Evolutionary conservation across 2,329 filamentous ascomycete species (phyloP).

Genomic region (Alternaria tenuissima): DNA sequence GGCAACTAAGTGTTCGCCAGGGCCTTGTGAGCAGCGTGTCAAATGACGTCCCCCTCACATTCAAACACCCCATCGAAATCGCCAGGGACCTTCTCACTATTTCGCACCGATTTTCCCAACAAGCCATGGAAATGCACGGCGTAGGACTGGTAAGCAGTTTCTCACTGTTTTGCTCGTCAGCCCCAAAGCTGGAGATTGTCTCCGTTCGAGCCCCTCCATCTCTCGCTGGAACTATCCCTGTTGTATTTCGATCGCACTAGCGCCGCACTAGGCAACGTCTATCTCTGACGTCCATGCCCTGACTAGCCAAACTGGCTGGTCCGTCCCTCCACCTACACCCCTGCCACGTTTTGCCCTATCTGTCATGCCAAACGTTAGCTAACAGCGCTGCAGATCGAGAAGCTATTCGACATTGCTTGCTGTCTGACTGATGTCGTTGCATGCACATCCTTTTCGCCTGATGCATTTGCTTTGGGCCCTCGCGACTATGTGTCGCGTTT

Average conservation of each 20-base stretch:
- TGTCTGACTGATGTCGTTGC: conserved; percentile 77
- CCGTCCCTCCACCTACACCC: conserved; percentile 24
- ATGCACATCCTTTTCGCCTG: conserved; percentile 63
- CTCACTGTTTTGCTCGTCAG: conserved; percentile 21
- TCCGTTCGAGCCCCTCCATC: conserved; percentile 28
- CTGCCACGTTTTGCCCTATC: conserved; percentile 27
- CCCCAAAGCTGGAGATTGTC: conserved; percentile 18
- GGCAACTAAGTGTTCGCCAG: conserved; percentile 74
- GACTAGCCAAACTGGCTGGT: conserved; percentile 25
- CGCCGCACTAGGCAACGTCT: conserved; percentile 37
- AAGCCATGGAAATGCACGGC: conserved; percentile 77
- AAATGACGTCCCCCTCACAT: conserved; percentile 67
- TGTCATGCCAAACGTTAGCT: conserved; percentile 31
- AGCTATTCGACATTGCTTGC: conserved; percentile 78
- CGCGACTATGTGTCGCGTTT: conserved; percentile 76
- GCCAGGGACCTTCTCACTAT: conserved; percentile 67
- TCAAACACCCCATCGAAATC: conserved; percentile 69
- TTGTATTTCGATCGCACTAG: conserved; percentile 31
- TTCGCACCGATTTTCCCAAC: conserved; percentile 74
- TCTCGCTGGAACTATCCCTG: conserved; percentile 31
- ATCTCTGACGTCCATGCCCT: conserved; percentile 37
- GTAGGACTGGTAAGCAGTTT: conserved; percentile 70
- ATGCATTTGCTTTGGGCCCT: conserved; percentile 65
- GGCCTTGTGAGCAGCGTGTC: conserved; percentile 68
- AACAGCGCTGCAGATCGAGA: conserved; percentile 68